These are phyloP conservation scores for Debaryomyces subglobosus DNA, from an alignment of 1,139 yeast genomes.

Conservation along the genomic window DNA sequence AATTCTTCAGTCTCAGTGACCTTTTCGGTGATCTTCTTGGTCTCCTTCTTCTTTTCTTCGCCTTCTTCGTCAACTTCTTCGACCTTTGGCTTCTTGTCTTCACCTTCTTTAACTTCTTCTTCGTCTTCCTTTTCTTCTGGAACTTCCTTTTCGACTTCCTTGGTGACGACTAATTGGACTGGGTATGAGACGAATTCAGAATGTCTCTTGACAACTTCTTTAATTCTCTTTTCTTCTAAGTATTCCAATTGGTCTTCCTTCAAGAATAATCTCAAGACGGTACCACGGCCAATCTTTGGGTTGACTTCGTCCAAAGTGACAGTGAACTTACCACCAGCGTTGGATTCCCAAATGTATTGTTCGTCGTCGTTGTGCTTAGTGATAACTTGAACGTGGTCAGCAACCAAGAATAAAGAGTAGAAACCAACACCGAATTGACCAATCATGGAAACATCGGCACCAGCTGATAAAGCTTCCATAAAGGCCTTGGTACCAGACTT, in stretches of 20 bases:
- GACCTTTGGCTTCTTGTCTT: conserved; percentile 59
- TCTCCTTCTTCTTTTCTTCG: conserved; percentile 69
- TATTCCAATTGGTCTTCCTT: conserved; percentile 99
- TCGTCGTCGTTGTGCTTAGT: conserved; percentile 99
- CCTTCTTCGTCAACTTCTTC: conserved; percentile 72
- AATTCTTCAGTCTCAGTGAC: conserved; percentile 94
- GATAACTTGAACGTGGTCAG: conserved; percentile 98
- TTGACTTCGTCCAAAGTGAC: conserved; percentile 86
- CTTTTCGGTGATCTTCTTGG: conserved; percentile 81
- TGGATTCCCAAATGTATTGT: conserved; percentile 99
- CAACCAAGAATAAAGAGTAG: conserved; percentile 99
- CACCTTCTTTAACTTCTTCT: conserved; percentile 50
- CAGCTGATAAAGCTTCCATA: conserved; percentile 99
- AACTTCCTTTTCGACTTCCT: conserved; percentile 96
- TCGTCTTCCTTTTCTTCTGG: conserved; percentile 73
- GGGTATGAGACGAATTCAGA: conserved; percentile 99
- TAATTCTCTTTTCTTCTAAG: conserved; percentile 98
- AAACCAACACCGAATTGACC: conserved; percentile 99
- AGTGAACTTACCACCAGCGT: conserved; percentile 99
- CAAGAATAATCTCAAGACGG: conserved; percentile 91
- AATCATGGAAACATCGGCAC: conserved; percentile 99
- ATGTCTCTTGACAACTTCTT: conserved; percentile 99
- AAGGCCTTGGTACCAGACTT: conserved; percentile 99
- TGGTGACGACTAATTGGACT: conserved; percentile 96
- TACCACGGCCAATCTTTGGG: conserved; percentile 93